Percentiles rank a stretch among this genome's conserved stretches.
phyloP scores from a whole-genome alignment of 176 grass and related monocot genomes.

The Oryza glaberrima region DNA sequence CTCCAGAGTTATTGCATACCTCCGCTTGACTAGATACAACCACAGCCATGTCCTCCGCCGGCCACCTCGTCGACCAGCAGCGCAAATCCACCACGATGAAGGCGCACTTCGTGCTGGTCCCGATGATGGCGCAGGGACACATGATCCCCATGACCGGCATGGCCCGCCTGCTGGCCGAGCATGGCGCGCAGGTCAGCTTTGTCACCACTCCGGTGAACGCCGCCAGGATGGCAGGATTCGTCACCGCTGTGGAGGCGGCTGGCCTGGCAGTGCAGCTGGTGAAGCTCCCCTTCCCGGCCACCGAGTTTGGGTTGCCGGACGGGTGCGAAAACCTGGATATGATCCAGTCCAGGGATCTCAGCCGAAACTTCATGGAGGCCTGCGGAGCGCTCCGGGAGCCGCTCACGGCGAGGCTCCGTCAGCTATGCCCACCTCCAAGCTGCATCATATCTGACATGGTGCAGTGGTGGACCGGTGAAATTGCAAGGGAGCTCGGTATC shows the following conservation, averaged over 20 bases:
- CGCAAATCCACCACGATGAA: not conserved
- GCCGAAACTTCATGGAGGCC: constrained; percentile 48
- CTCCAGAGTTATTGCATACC: too few relatives aligned
- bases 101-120: constrained; percentile 59
- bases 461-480: constrained; percentile 59
- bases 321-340: constrained; percentile 67
- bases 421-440: constrained; percentile 35
- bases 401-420: constrained; percentile 45
- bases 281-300: constrained; percentile 52
- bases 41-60: not conserved
- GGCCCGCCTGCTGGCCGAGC: constrained; percentile 58
- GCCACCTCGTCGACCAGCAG: not conserved
- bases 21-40: not conserved
- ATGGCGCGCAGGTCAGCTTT: constrained; percentile 60
- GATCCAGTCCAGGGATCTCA: constrained; percentile 31
- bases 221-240: constrained; percentile 39
- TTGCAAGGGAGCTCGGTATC: constrained; percentile 61
- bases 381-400: constrained; percentile 48
- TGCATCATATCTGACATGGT: constrained; percentile 66
- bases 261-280: constrained; percentile 51
- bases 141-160: constrained; percentile 75
- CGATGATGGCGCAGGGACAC: constrained; percentile 66
- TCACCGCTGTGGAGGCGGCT: not conserved
- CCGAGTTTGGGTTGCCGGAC: constrained; percentile 55
- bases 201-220: constrained; percentile 68